A percentile compares a stretch with the other conserved stretches of the same genome.
These are phyloP conservation scores for Tulasnella sp. DNA, from an alignment of 768 basidiomycete genomes.

Conservation along the genomic window DNA sequence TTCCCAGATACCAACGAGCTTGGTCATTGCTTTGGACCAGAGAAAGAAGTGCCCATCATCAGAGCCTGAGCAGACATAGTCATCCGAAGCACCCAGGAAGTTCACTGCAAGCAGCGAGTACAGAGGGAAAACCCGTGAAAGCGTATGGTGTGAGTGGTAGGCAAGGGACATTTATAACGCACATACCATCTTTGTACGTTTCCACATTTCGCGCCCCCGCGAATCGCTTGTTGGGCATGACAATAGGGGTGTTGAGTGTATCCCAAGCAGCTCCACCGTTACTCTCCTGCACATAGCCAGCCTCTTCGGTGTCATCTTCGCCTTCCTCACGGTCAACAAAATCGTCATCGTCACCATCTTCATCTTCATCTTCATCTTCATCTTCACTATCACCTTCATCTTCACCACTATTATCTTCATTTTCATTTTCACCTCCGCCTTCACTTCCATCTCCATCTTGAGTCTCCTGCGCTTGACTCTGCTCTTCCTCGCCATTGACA, in stretches of 20 bases:
- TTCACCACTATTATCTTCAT: slow-evolving; percentile 16
- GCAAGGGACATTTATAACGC: neutral
- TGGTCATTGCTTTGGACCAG: slow-evolving; percentile 61
- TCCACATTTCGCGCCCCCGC: slow-evolving; percentile 64
- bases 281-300: slow-evolving; percentile 25
- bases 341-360: slow-evolving; percentile 27
- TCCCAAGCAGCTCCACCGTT: slow-evolving; percentile 20
- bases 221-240: slow-evolving; percentile 55
- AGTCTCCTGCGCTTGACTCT: slow-evolving; percentile 15
- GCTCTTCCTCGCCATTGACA: neutral
- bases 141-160: neutral
- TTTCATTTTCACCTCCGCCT: neutral
- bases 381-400: neutral
- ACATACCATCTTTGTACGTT: slow-evolving; percentile 79
- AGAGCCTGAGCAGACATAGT: slow-evolving; percentile 71
- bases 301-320: slow-evolving; percentile 29
- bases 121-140: neutral
- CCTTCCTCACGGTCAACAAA: slow-evolving; percentile 26
- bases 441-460: slow-evolving; percentile 2
- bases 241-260: slow-evolving; percentile 33
- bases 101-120: slow-evolving; percentile 43
- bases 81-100: slow-evolving; percentile 67
- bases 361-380: slow-evolving; percentile 14
- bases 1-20: slow-evolving; percentile 65
- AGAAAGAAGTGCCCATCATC: slow-evolving; percentile 68